Evolutionary conservation across 306 rosid genomes (phyloP).

Genomic region (Casuarina equisetifolia): DNA sequence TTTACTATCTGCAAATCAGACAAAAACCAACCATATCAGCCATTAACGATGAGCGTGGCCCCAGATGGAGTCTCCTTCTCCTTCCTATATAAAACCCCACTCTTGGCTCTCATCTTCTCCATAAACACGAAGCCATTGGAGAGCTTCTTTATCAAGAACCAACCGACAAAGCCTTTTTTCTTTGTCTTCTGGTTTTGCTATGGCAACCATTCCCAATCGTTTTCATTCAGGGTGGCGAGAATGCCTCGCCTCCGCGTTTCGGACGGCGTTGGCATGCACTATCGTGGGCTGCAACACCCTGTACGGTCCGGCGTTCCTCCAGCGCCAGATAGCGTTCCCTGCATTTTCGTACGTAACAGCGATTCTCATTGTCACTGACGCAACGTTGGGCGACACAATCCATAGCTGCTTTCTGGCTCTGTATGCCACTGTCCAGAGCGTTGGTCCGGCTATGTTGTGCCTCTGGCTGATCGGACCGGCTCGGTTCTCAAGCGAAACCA

Average conservation of each 20-base stretch:
- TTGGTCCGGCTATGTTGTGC: conserved; percentile 53
- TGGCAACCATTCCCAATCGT: conserved; percentile 17
- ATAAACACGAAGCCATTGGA: no score
- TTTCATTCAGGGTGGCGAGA: conserved; percentile 42
- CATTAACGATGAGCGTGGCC: no score
- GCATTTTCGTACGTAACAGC: conserved; percentile 72
- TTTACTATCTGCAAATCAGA: no score
- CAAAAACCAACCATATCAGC: no score
- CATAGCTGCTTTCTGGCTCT: conserved; percentile 51
- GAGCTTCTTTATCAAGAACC: no score
- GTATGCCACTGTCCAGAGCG: conserved; percentile 47
- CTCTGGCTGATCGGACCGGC: conserved; percentile 53
- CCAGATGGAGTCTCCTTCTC: no score
- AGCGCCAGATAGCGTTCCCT: conserved; percentile 45
- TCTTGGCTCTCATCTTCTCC: no score
- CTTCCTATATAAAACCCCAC: no score
- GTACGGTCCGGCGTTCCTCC: conserved; percentile 49
- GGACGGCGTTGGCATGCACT: conserved; percentile 57
- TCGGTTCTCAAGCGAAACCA: conserved; percentile 33
- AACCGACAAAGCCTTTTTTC: no score
- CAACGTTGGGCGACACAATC: conserved; percentile 59
- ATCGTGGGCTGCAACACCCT: conserved; percentile 53
- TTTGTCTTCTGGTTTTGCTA: background rate
- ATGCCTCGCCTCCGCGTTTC: conserved; percentile 55
- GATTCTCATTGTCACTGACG: conserved; percentile 52